Conservation (phyloP, 2,329 filamentous ascomycete genomes). For the Ceratocystis albifundus region DNA sequence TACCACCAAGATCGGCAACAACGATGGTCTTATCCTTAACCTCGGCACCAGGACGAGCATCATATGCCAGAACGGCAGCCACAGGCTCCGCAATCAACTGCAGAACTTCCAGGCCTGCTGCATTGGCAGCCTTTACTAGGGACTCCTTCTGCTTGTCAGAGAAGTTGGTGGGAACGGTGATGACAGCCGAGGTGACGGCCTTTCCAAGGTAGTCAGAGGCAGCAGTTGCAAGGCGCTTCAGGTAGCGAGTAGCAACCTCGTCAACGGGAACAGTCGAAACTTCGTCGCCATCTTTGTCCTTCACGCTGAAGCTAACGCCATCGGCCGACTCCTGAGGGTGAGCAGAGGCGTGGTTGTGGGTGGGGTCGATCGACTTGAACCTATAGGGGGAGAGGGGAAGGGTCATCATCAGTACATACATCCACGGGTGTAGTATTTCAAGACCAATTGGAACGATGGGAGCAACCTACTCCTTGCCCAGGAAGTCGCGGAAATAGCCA, state of each 20-base stretch:
- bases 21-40: slow-evolving; percentile 78
- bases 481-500: slow-evolving; percentile 88
- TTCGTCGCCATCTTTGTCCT: slow-evolving; percentile 49
- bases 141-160: slow-evolving; percentile 74
- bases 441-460: neutral
- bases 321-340: slow-evolving; percentile 68
- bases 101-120: slow-evolving; percentile 74
- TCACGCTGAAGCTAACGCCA: slow-evolving; percentile 68
- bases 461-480: slow-evolving; percentile 71
- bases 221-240: slow-evolving; percentile 68
- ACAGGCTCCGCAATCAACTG: slow-evolving; percentile 90
- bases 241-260: slow-evolving; percentile 73
- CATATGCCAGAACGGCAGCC: slow-evolving; percentile 79
- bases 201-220: slow-evolving; percentile 89
- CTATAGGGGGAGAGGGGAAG: slow-evolving; percentile 34
- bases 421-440: neutral
- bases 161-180: slow-evolving; percentile 92
- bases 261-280: slow-evolving; percentile 59
- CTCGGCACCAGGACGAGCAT: slow-evolving; percentile 65
- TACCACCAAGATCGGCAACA: slow-evolving; percentile 86
- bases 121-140: slow-evolving; percentile 63
- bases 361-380: slow-evolving; percentile 89
- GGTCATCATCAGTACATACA: neutral
- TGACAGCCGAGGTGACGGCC: slow-evolving; percentile 84
- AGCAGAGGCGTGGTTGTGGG: slow-evolving; percentile 83